A percentile compares a stretch with the other conserved stretches of the same genome.
phyloP scores from a whole-genome alignment of 345 rosid species.

The Geranium brycei region DNA sequence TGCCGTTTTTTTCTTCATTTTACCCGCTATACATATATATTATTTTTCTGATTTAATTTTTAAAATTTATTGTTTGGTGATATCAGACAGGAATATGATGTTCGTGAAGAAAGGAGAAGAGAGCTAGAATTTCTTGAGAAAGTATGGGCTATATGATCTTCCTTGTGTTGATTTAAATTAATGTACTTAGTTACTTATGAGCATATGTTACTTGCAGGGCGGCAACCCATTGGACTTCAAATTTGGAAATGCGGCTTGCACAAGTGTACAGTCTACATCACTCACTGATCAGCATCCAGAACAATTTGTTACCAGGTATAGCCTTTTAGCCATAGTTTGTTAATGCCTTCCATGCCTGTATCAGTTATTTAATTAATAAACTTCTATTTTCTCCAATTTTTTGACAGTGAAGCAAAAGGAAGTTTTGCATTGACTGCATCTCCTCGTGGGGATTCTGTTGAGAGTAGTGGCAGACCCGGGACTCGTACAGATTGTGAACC shows the following conservation, averaged over 20 bases:
- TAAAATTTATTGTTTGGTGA: constrained; percentile 8
- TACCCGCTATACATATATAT: constrained; percentile 5
- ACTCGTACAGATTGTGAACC: constrained; percentile 53
- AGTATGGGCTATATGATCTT: constrained; percentile 40
- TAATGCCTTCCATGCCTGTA: constrained; percentile 4
- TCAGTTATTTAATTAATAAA: constrained; percentile 14
- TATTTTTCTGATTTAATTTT: neutral
- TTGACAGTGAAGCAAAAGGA: constrained; percentile 78
- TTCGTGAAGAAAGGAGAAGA: constrained; percentile 82
- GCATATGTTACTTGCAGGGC: constrained; percentile 47
- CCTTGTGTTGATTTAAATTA: constrained; percentile 6
- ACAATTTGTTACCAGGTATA: constrained; percentile 67
- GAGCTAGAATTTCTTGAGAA: constrained; percentile 93
- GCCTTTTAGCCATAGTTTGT: constrained; percentile 13
- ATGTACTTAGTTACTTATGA: neutral
- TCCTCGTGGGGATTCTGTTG: constrained; percentile 84
- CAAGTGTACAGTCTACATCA: constrained; percentile 87
- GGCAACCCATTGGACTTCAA: constrained; percentile 97
- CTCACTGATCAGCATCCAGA: constrained; percentile 68
- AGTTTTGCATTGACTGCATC: constrained; percentile 85
- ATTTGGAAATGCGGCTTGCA: constrained; percentile 55
- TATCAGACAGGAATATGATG: constrained; percentile 90
- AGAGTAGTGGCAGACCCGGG: constrained; percentile 83
- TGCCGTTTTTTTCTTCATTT: constrained; percentile 6
- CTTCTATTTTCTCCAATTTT: constrained; percentile 6